These are phyloP conservation scores for Cladosporium halotolerans DNA, from an alignment of 2,329 filamentous ascomycete genomes.

Conservation along the genomic window DNA sequence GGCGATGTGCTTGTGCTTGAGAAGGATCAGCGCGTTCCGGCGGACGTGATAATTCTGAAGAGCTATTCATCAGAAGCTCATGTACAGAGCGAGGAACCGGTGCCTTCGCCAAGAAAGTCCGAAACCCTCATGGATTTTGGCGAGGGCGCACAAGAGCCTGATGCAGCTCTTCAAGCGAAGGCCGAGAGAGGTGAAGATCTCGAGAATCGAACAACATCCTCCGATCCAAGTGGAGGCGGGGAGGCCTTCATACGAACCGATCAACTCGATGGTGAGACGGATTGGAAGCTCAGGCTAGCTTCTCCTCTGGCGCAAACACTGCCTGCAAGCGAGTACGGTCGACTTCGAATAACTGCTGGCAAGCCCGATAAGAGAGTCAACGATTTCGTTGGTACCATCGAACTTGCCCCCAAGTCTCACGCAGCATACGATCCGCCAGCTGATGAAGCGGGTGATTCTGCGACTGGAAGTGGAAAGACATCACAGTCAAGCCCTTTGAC, in stretches of 20 bases:
- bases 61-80: slow-evolving; percentile 58
- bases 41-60: slow-evolving; percentile 89
- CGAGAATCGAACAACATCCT: slow-evolving; percentile 28
- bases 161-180: slow-evolving; percentile 20
- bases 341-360: slow-evolving; percentile 67
- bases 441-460: not conserved
- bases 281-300: slow-evolving; percentile 92
- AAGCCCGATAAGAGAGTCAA: slow-evolving; percentile 93
- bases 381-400: slow-evolving; percentile 85
- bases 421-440: slow-evolving; percentile 40
- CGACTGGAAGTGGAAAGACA: not conserved
- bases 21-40: slow-evolving; percentile 89
- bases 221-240: slow-evolving; percentile 49
- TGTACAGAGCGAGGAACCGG: slow-evolving; percentile 29
- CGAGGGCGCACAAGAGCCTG: slow-evolving; percentile 12
- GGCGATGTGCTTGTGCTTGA: slow-evolving; percentile 90
- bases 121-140: slow-evolving; percentile 23
- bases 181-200: slow-evolving; percentile 15
- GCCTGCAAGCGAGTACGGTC: slow-evolving; percentile 60
- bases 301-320: slow-evolving; percentile 81
- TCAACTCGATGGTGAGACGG: slow-evolving; percentile 94
- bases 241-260: slow-evolving; percentile 98
- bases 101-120: slow-evolving; percentile 23
- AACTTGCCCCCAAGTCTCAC: slow-evolving; percentile 55
- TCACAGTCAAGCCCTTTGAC: slow-evolving; percentile 62